phyloP scores from a whole-genome alignment of 2,329 filamentous ascomycete genomes.

The Penicillium sp. region DNA sequence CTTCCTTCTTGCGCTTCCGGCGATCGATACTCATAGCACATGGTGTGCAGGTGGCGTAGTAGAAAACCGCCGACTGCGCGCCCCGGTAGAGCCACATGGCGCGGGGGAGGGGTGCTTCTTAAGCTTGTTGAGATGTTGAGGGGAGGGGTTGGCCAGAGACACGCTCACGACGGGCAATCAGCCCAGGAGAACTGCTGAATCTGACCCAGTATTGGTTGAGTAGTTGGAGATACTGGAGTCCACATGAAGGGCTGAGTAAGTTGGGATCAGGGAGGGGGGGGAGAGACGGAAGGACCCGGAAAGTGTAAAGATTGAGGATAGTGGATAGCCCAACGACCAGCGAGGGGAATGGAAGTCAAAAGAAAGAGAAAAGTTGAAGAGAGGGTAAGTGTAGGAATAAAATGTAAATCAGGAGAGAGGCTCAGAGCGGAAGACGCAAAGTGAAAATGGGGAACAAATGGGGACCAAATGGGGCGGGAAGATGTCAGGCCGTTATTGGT shows the following conservation, averaged over 20 bases:
- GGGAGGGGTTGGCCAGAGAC: constrained; percentile 2
- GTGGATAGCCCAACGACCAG: constrained; percentile 15
- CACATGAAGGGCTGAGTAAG: constrained; percentile 35
- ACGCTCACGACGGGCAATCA: constrained; percentile 20
- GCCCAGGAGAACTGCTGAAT: constrained; percentile 24
- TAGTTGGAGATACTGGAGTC: constrained; percentile 24
- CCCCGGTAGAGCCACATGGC: constrained; percentile 48
- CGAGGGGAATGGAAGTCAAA: constrained; percentile 9
- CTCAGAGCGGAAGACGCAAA: not conserved
- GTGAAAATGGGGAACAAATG: too few relatives aligned
- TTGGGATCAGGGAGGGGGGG: constrained; percentile 7
- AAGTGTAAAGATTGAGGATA: not conserved
- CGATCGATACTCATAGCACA: constrained; percentile 68
- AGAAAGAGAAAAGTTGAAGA: constrained; percentile 1
- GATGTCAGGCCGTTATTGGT: not conserved
- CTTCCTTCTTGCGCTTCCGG: constrained; percentile 65
- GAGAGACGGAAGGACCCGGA: not conserved
- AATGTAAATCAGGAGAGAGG: not conserved
- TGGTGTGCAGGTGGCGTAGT: constrained; percentile 48
- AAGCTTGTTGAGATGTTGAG: not conserved
- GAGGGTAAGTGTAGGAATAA: not conserved
- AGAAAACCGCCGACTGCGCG: constrained; percentile 49
- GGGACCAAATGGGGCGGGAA: not conserved
- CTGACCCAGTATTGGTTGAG: constrained; percentile 22
- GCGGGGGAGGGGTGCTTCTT: constrained; percentile 10